Conservation (phyloP, 2,329 filamentous ascomycete genomes). For the Fusarium sp. region DNA sequence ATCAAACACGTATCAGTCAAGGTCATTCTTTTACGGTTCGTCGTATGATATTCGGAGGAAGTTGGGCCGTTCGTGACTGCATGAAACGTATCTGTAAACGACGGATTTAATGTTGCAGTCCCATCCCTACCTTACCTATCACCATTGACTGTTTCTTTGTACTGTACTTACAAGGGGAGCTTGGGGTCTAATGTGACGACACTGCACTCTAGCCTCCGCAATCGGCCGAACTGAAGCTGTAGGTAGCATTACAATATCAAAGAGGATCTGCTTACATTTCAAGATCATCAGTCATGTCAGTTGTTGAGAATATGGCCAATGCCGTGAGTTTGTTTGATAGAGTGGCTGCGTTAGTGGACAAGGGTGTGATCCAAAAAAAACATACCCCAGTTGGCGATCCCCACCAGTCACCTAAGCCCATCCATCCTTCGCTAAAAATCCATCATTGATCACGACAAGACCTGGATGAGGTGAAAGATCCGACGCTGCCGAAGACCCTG, state of each 20-base stretch:
- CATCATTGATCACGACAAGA: background rate
- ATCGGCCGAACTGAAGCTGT: background rate
- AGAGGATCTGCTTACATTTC: background rate
- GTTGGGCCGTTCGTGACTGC: background rate
- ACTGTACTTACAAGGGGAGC: background rate
- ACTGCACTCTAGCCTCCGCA: background rate
- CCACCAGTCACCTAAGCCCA: background rate
- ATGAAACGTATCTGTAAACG: slow-evolving; percentile 3
- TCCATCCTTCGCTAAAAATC: background rate
- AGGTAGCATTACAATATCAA: background rate
- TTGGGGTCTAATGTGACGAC: background rate
- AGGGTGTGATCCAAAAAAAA: background rate
- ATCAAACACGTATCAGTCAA: background rate
- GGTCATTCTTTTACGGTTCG: background rate
- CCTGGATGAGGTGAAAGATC: slow-evolving; percentile 3
- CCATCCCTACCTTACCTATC: background rate
- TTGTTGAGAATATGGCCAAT: background rate
- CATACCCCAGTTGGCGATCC: slow-evolving; percentile 11
- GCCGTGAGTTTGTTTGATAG: background rate
- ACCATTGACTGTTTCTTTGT: background rate
- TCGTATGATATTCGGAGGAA: slow-evolving; percentile 17
- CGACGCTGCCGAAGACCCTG: slow-evolving; percentile 20
- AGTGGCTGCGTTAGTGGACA: slow-evolving; percentile 25
- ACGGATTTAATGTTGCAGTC: slow-evolving; percentile 5
- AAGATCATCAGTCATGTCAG: background rate